Base-by-base conservation (phyloP, 169 alveolate genomes). In the Plasmodium knowlesi region DNA sequence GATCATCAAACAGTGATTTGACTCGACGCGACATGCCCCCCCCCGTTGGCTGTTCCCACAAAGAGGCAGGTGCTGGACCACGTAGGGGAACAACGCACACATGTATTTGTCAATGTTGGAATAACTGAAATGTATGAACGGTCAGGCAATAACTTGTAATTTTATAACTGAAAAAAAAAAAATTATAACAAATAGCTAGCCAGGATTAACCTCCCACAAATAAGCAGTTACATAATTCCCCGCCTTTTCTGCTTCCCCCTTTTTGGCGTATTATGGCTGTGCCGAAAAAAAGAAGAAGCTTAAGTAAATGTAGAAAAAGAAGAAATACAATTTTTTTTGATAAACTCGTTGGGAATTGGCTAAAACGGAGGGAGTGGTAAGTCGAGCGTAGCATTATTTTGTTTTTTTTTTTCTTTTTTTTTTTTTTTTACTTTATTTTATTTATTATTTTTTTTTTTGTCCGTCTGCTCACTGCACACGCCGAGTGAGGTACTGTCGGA, bases 301-400 rank as follows among this genome's bases (percentile, higher is more conserved):
- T 89, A 79, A 90, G 89, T 54, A 96, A 96, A 84, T 95, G 95
- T 34, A 96, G 95, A 73, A 95, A 95, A 83, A 83, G 97, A 57
- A 93, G 96, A n/a, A 96, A 96, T 82, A 96, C 96, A 4, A 96
- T 96, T 82, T 96, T 96, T 84, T 96, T 96, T 82, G 97, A 96
- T 53, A 96, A 94, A 81, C 92, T 96, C 30, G 95, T 96, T 50
- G 97, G 97, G 19, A 96, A 96, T 78, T 96, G 97, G 97, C 91
- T 83, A 16, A 78, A 96, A 72, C 74, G 97, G 22, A 86, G 97
- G 79, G 97, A 96, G 67, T 96, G 97, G 97, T 96, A 84, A 61
- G 91, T 50, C 61, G 39, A 25, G 34, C 41, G 30, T 37, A 16
- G 46, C 71, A 4, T 10, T 39, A 8, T 22, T 32, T 32, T 34